These are phyloP conservation scores for Amaranthus palmeri DNA, from an alignment of 148 eudicot species.

Conservation along the genomic window DNA sequence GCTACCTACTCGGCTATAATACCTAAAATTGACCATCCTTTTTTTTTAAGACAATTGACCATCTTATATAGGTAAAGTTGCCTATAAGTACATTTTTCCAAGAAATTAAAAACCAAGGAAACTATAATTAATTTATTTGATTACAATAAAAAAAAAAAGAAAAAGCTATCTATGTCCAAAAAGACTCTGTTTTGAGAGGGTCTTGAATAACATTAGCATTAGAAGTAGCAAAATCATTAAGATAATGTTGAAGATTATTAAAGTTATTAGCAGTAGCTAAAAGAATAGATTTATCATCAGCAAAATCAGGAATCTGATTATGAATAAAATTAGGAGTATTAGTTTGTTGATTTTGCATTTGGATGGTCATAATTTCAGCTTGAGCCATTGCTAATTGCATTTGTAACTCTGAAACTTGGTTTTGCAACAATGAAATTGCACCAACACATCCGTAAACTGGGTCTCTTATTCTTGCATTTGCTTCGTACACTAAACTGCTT, in stretches of 20 bases:
- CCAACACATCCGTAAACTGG: constrained; percentile 95
- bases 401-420: constrained; percentile 71
- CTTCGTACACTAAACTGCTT: constrained; percentile 84
- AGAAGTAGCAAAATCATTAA: constrained; percentile 38
- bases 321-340: constrained; percentile 8
- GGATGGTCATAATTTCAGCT: constrained; percentile 70
- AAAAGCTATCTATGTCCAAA: constrained; percentile 65
- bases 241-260: constrained; percentile 43
- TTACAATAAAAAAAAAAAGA: background rate
- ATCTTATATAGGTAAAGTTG: no score
- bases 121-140: background rate
- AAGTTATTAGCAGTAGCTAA: constrained; percentile 29
- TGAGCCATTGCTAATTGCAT: constrained; percentile 84
- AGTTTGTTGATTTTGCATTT: constrained; percentile 59
- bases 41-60: no score
- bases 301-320: constrained; percentile 17
- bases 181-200: constrained; percentile 68
- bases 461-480: constrained; percentile 70
- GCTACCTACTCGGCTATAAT: no score
- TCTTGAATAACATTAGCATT: constrained; percentile 47
- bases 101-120: no score
- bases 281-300: constrained; percentile 39
- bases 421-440: constrained; percentile 75
- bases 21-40: no score
- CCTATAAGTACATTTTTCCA: no score